Conservation (phyloP, 2,329 filamentous ascomycete genomes). For the Thermoascus crustaceus region DNA sequence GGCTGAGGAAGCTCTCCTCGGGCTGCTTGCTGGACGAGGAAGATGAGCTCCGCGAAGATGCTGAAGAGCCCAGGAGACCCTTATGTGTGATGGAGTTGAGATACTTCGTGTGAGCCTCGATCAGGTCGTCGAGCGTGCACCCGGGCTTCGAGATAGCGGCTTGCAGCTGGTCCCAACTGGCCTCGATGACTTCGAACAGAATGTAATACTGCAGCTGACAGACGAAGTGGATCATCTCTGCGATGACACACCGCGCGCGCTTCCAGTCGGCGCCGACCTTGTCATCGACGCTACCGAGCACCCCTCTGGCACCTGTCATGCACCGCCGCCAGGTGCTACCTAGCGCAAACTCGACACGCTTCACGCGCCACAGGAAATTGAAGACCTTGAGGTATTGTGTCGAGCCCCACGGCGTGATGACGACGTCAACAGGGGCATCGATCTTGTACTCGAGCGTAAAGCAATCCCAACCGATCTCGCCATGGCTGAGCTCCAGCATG, state of each 20-base stretch:
- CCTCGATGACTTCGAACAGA: conserved; percentile 95
- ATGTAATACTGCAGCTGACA: conserved; percentile 98
- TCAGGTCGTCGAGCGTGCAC: conserved; percentile 89
- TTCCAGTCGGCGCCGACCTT: conserved; percentile 79
- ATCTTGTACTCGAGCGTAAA: conserved; percentile 99
- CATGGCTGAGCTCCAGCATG: conserved; percentile 92
- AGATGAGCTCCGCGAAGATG: conserved; percentile 27
- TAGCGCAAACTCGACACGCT: conserved; percentile 91
- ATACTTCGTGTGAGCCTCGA: conserved; percentile 82
- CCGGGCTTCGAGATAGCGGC: conserved; percentile 72
- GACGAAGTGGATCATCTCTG: conserved; percentile 98
- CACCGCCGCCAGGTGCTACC: conserved; percentile 86
- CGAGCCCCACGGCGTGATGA: conserved; percentile 91
- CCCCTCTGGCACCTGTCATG: conserved; percentile 91
- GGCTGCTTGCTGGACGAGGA: conserved; percentile 44
- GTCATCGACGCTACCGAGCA: conserved; percentile 68
- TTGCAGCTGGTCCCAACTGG: conserved; percentile 87
- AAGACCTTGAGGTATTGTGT: conserved; percentile 98
- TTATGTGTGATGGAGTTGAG: conserved; percentile 93
- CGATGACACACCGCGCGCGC: conserved; percentile 73
- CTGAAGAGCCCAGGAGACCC: conserved; percentile 76
- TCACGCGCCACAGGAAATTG: conserved; percentile 98
- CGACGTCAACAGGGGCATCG: conserved; percentile 89
- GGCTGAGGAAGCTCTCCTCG: conserved; percentile 76
- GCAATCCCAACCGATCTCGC: conserved; percentile 97